Base-by-base conservation (phyloP, 495 filamentous ascomycete genomes). In the Talaromyces nanjingensis region DNA sequence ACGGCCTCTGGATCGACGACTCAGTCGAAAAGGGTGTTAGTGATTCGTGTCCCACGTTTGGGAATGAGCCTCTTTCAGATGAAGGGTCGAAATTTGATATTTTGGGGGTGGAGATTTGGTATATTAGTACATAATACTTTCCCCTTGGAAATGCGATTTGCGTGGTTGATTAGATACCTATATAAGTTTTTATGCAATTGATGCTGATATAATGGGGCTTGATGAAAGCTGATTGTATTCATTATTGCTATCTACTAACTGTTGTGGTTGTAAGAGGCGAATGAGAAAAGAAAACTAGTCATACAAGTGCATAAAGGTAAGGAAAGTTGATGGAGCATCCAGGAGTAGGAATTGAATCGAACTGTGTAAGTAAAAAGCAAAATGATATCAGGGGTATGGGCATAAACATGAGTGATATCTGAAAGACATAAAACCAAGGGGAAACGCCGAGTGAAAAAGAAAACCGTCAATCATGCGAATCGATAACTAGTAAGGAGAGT, bases 41-140 rank as follows among this genome's bases (percentile, higher is more conserved):
- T 67, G 83, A 87, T 53, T 74, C 83, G 6, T 93, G 91, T 70
- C 86, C 89, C 68, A 98, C 94, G 3, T 98, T 98, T 74, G 92
- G 92, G 1, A 98, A 98, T 68, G 92, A 98, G 77, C 88, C 87
- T 33, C 82, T 98, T n/a, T 97, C 93, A 65, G 93, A 96, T 63
- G 91, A 94, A 64, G 94, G 94, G 5, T 84, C 86, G 68, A 97
- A 96, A 71, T 98, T 97, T 70, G 92, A 94, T 60, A 83, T 98
- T 6, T 67, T 97, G 1, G 93, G 92, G 8, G 90, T 97, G 3
- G 96, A 98, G 78, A 73, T 97, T 20, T 98, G 93, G 93, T 91
- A 87, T 71, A 82, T 97, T 63, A 81, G 82, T 11, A 68, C 76
- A 12, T 81, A 62, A 77, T 37, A 31, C 37, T 33, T 11, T 33